Base-by-base conservation (phyloP, 2,329 filamentous ascomycete genomes). In the Phialocephala subalpina region DNA sequence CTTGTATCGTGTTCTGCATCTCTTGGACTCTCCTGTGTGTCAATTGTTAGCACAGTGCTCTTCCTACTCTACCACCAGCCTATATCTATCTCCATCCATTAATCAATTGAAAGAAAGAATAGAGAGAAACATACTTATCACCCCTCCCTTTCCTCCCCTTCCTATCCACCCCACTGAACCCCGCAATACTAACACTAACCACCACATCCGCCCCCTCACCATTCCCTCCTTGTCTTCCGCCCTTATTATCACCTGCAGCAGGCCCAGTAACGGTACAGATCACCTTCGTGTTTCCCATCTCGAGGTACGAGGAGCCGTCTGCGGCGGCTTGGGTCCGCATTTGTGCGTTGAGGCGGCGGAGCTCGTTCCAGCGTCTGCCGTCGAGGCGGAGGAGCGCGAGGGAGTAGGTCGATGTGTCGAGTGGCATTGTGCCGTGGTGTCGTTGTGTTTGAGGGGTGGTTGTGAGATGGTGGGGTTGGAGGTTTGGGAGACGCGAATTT, bases 251-350 rank as follows among this genome's bases (percentile, higher is more conserved):
- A n/a, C n/a, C n/a, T n/a, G n/a, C n/a, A 42, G 87, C 88, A 0
- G 96, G 96, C 0, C 96, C 96, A 1, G 90, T 89, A 57, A 99
- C 90, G 27, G 94, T 93, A 80, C 95, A 97, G 80, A 98, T 92
- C 73, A 99, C 91, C 77, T 97, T 96, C 25, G 96, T 99, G 81
- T 98, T 97, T 74, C 96, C 96, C 90, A 97, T 97, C 78, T 97
- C 93, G 66, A 98, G 88, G 80, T 97, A 97, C 68, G 91, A 93
- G 53, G 92, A 97, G 40, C 96, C 96, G 74, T 98, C 96, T 63
- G 94, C 94, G 58, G 94, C 91, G 67, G 94, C 91, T 80, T 97
- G 96, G 1, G 94, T 97, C 68, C 91, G 92, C 76, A 99, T 94
- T 80, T 97, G 92, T 57, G 92, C 95, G 76, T 93, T 89, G 59